Evolutionary conservation across 208 protist species (phyloP).

Genomic region (Trypanosoma conorhini): DNA sequence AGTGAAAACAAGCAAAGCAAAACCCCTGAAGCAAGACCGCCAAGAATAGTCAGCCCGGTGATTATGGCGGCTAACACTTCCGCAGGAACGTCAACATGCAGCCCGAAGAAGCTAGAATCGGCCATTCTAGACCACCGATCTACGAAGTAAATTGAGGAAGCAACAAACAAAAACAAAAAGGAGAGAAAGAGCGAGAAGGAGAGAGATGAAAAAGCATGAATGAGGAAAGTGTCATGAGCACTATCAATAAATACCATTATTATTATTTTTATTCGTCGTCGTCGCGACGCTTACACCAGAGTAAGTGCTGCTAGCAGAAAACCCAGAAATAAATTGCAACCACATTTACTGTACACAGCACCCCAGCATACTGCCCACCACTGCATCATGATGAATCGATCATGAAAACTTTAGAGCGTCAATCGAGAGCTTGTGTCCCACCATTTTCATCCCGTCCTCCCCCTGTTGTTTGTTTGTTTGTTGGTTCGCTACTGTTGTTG

Average conservation of each 20-base stretch:
- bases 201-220: no score
- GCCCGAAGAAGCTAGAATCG: constrained; percentile 44
- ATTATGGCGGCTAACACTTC: constrained; percentile 41
- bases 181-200: no score
- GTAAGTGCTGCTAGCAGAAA: not conserved
- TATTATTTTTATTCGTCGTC: not conserved
- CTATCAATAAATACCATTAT: not conserved
- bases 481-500: no score
- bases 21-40: constrained; percentile 51
- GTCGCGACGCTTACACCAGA: no score
- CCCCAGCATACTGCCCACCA: not conserved
- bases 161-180: constrained; percentile 2
- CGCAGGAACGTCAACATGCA: constrained; percentile 36
- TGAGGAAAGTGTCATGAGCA: not conserved
- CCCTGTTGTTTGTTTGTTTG: not conserved
- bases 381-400: constrained; percentile 2
- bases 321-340: not conserved
- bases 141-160: not conserved
- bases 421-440: not conserved
- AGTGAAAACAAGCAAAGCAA: constrained; percentile 70
- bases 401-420: not conserved
- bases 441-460: no score
- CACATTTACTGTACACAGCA: not conserved
- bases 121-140: not conserved
- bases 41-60: constrained; percentile 46